Percentiles rank a stretch among this genome's conserved stretches.
phyloP scores from a whole-genome alignment of 2,329 filamentous ascomycete species.

The Diaporthe nobilis region DNA sequence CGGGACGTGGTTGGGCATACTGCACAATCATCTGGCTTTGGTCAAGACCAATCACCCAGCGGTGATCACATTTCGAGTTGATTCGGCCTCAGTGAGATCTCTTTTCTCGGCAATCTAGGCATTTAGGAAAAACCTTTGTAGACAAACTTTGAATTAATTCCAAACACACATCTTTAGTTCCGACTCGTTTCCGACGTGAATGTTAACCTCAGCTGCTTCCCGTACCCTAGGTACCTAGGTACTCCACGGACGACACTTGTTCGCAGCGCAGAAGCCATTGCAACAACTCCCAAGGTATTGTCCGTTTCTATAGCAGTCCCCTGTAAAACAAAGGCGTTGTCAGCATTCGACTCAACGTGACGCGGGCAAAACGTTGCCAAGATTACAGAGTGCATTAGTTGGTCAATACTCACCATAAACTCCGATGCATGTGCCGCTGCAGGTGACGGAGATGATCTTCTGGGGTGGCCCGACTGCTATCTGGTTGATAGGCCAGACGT shows the following conservation, averaged over 20 bases:
- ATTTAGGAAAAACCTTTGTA: neutral
- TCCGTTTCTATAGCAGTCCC: slow-evolving; percentile 11
- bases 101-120: neutral
- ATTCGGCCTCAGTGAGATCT: too few relatives aligned
- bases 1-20: neutral
- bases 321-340: neutral
- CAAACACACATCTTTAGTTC: neutral
- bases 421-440: slow-evolving; percentile 25
- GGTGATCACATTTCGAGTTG: neutral
- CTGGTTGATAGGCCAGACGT: slow-evolving; percentile 38
- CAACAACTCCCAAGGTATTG: slow-evolving; percentile 30
- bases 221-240: too few relatives aligned
- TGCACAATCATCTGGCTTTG: neutral
- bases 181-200: neutral
- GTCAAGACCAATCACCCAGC: too few relatives aligned
- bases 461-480: slow-evolving; percentile 35
- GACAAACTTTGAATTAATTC: neutral
- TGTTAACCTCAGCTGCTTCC: neutral
- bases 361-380: neutral
- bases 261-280: slow-evolving; percentile 40
- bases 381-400: neutral
- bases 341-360: neutral
- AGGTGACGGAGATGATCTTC: slow-evolving; percentile 35
- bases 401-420: slow-evolving; percentile 22
- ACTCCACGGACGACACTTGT: slow-evolving; percentile 34